Evolutionary conservation across 768 basidiomycete species (phyloP), one percentile per base, ranked within the genome.

Genomic region (Crepidotus variabilis): DNA sequence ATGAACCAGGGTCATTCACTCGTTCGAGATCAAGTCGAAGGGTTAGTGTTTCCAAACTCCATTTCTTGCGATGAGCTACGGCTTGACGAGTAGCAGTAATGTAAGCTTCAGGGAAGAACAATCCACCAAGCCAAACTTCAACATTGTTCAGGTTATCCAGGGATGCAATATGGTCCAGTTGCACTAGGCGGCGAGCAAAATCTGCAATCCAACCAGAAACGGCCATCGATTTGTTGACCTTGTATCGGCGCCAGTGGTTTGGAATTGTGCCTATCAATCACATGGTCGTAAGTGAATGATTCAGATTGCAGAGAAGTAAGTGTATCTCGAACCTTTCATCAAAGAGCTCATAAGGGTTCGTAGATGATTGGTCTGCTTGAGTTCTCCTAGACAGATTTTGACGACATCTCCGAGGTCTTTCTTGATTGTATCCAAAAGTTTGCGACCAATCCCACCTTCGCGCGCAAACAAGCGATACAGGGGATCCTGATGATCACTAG

Each of bases 71-170:
- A 68, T 98, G 95, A 1, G 96, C 97, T 4, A 94, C 90, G n/a
- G 92, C 86, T 71, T 99, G 96, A 51, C 96, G 81, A 1, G 94
- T 95, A 1, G 96, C 96, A 0, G 96, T 98, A 64, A 98, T 82
- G 68, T 94, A 98, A 2, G 94, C 95, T 66, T 95, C 92, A 0
- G 96, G 97, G 82, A 91, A 94, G 81, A 98, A 98, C 55, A 99
- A 71, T 0, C 92, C 91, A 21, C 96, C 94, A 13, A 98, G 83
- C 90, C 92, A 93, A 47, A 97, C 90, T 70, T 92, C 85, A 48
- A 90, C 75, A 62, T 90, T 78, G 60, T 75, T 79, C 60, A 88
- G 71, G 64, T 78, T 85, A 59, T 87, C 85, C 47, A 86, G 71
- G 18, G 71, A 68, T 0, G 88, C 81, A 55, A 98, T 85, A 32